Conservation (phyloP, 768 basidiomycete genomes). For the Agaricus blazei region DNA sequence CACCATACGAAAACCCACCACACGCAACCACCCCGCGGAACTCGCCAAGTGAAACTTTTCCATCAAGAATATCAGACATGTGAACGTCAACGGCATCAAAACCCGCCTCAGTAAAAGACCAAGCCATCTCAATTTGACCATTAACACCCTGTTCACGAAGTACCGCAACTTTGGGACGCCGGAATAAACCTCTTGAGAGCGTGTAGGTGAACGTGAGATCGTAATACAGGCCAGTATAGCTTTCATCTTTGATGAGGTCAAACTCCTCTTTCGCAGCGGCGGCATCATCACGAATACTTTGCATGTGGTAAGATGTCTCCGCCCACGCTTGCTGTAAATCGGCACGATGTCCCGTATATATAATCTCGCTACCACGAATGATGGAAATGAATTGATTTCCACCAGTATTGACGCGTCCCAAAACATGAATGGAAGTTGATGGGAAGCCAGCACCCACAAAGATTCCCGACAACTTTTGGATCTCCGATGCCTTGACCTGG, state of each 20-base stretch:
- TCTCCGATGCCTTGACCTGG: constrained; percentile 65
- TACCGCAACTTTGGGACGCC: constrained; percentile 86
- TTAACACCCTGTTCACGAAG: constrained; percentile 98
- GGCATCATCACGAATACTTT: constrained; percentile 81
- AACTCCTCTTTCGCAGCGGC: constrained; percentile 78
- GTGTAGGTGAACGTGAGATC: constrained; percentile 57
- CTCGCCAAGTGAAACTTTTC: constrained; percentile 48
- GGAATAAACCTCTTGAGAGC: constrained; percentile 32
- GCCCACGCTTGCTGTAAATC: constrained; percentile 85
- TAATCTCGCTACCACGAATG: constrained; percentile 36
- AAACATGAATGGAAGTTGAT: constrained; percentile 63
- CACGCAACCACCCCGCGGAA: constrained; percentile 94
- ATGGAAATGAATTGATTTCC: constrained; percentile 62
- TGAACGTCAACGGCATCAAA: constrained; percentile 96
- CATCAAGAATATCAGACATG: constrained; percentile 93
- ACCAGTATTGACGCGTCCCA: constrained; percentile 61
- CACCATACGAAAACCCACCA: constrained; percentile 98
- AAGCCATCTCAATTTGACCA: constrained; percentile 97
- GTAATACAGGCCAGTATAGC: constrained; percentile 64
- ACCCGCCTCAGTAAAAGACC: constrained; percentile 91
- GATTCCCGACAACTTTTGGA: constrained; percentile 46
- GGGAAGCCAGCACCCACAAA: constrained; percentile 79
- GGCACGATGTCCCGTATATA: constrained; percentile 66
- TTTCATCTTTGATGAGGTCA: constrained; percentile 58
- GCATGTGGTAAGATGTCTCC: constrained; percentile 93